Evolutionary conservation across 148 eudicot genomes (phyloP).

Genomic region (Fagopyrum esculentum): DNA sequence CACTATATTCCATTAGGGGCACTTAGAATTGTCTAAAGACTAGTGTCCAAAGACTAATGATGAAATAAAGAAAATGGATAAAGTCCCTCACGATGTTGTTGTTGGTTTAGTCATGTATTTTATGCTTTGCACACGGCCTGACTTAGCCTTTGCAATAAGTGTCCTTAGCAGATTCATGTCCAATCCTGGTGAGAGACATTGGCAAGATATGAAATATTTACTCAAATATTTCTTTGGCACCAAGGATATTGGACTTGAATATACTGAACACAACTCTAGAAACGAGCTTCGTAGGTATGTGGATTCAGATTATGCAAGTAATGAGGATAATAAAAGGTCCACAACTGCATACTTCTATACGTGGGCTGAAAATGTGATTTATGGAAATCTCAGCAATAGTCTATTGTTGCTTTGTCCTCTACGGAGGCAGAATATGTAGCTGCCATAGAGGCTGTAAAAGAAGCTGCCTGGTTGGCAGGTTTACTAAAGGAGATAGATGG

Average conservation of each 20-base stretch:
- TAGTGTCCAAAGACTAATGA: neutral
- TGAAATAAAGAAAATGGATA: too few species aligned
- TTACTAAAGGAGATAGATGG: neutral
- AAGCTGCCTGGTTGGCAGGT: neutral
- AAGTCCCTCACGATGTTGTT: neutral
- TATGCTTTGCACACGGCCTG: neutral
- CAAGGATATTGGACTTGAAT: neutral
- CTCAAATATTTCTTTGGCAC: neutral
- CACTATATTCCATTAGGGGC: neutral
- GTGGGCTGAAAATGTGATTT: too few species aligned
- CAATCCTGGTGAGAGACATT: too few species aligned
- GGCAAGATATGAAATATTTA: neutral
- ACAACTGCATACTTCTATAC: too few species aligned
- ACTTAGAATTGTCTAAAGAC: neutral
- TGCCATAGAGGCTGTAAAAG: neutral
- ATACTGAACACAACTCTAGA: neutral
- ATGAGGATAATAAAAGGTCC: too few species aligned
- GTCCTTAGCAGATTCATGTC: too few species aligned
- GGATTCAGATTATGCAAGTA: neutral
- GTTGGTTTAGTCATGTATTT: neutral
- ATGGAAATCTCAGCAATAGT: neutral
- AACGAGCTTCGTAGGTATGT: neutral
- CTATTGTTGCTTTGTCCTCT: neutral
- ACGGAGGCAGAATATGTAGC: neutral
- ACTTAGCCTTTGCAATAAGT: too few species aligned